These are phyloP conservation scores for Knufia petricola DNA, from an alignment of 2,329 filamentous ascomycete species.

Conservation along the genomic window DNA sequence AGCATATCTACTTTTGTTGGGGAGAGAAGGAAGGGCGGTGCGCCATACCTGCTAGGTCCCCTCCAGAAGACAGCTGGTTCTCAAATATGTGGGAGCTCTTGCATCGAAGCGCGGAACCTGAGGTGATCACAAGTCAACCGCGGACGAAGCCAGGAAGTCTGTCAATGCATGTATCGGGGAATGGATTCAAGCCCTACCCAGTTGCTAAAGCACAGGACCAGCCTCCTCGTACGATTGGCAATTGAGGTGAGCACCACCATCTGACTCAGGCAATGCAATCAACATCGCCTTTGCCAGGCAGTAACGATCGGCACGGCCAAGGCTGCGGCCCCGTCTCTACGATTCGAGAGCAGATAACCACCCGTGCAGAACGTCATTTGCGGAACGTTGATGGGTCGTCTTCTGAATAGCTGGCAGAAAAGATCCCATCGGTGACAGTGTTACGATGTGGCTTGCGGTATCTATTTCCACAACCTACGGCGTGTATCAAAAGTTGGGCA, in stretches of 20 bases:
- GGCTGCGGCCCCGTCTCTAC: no score
- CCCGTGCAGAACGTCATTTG: background rate
- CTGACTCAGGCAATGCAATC: background rate
- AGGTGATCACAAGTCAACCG: constrained; percentile 49
- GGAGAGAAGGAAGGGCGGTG: constrained; percentile 58
- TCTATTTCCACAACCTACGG: background rate
- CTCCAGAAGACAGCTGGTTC: constrained; percentile 43
- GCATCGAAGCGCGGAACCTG: constrained; percentile 60
- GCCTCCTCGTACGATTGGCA: constrained; percentile 41
- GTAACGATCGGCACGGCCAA: background rate
- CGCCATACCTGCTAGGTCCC: constrained; percentile 24
- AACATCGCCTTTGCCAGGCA: constrained; percentile 1
- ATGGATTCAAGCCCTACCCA: constrained; percentile 56
- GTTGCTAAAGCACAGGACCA: constrained; percentile 58
- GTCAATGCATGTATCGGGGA: constrained; percentile 55
- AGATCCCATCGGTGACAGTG: no score
- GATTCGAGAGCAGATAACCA: no score
- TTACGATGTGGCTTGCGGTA: background rate
- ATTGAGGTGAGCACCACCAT: constrained; percentile 14
- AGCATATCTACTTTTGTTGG: constrained; percentile 59
- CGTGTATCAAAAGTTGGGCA: background rate
- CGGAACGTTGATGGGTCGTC: background rate
- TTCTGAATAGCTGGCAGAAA: no score
- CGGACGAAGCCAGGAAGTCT: constrained; percentile 49
- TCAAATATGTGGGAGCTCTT: constrained; percentile 51